A percentile compares a stretch with the other conserved stretches of the same genome.
Conservation (phyloP, 2,329 filamentous ascomycete genomes). For the Botrytis elliptica region DNA sequence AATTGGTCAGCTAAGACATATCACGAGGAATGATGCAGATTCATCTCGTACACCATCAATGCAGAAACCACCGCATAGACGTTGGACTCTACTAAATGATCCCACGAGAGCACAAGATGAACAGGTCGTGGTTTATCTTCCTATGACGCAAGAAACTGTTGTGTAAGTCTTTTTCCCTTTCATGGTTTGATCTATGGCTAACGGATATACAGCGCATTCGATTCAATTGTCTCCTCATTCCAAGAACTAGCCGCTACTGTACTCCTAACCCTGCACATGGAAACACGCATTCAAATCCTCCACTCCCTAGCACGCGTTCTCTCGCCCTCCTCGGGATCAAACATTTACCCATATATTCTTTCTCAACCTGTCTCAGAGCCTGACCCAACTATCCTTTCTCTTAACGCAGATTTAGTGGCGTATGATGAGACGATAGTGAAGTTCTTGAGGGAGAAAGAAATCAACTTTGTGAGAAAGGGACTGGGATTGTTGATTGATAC, state of each 20-base stretch:
- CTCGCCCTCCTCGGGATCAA: slow-evolving; percentile 51
- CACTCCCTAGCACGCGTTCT: slow-evolving; percentile 68
- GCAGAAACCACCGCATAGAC: slow-evolving; percentile 50
- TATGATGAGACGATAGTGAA: slow-evolving; percentile 80
- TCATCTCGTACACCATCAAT: slow-evolving; percentile 48
- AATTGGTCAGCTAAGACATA: slow-evolving; percentile 75
- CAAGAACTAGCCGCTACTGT: slow-evolving; percentile 76
- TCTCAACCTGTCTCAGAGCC: slow-evolving; percentile 75
- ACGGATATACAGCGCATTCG: slow-evolving; percentile 63
- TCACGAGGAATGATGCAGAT: slow-evolving; percentile 71
- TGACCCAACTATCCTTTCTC: slow-evolving; percentile 73
- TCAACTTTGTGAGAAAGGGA: slow-evolving; percentile 72
- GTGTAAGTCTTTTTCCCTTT: slow-evolving; percentile 53
- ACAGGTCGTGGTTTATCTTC: slow-evolving; percentile 72
- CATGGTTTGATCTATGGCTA: not conserved
- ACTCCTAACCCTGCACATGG: slow-evolving; percentile 82
- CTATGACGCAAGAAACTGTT: slow-evolving; percentile 82
- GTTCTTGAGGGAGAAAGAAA: slow-evolving; percentile 70
- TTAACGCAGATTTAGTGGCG: slow-evolving; percentile 80
- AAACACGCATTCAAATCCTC: slow-evolving; percentile 81
- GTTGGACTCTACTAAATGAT: slow-evolving; percentile 80
- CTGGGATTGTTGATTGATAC: slow-evolving; percentile 76
- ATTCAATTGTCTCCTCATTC: slow-evolving; percentile 80
- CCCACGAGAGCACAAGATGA: slow-evolving; percentile 58
- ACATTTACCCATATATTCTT: slow-evolving; percentile 56